Evolutionary conservation across 208 protist species (phyloP).

Genomic region (Kentomonas sorsogonicus): DNA sequence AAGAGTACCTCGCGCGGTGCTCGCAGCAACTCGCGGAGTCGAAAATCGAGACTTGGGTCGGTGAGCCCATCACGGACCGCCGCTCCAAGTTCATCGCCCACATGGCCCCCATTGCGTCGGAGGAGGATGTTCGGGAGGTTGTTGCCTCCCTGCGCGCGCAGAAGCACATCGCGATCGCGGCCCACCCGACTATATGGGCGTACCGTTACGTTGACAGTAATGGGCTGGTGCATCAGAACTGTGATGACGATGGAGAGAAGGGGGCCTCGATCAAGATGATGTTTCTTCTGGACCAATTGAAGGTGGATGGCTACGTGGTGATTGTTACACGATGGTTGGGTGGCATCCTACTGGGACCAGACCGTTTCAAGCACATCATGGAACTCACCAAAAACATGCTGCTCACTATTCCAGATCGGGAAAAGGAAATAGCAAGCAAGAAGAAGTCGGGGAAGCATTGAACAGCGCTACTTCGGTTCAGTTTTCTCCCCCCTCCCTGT

Average conservation of each 20-base stretch:
- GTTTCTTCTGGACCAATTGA: slow-evolving; percentile 82
- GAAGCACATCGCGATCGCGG: slow-evolving; percentile 65
- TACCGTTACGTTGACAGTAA: slow-evolving; percentile 84
- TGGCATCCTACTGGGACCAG: slow-evolving; percentile 91
- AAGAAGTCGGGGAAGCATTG: slow-evolving; percentile 2
- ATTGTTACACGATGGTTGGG: slow-evolving; percentile 96
- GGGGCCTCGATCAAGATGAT: slow-evolving; percentile 78
- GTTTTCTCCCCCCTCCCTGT: too few relatives aligned
- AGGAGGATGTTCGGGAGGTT: slow-evolving; percentile 48
- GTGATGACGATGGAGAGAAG: slow-evolving; percentile 94
- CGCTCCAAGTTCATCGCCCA: slow-evolving; percentile 87
- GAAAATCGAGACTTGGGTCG: slow-evolving; percentile 26
- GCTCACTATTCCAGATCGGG: slow-evolving; percentile 57
- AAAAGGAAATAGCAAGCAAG: slow-evolving; percentile 16
- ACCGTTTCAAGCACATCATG: slow-evolving; percentile 93
- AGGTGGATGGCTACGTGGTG: slow-evolving; percentile 79
- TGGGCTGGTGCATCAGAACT: slow-evolving; percentile 67
- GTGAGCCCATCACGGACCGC: slow-evolving; percentile 65
- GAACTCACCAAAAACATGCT: slow-evolving; percentile 69
- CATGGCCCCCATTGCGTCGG: slow-evolving; percentile 58
- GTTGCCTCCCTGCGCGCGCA: slow-evolving; percentile 43
- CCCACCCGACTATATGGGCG: slow-evolving; percentile 91
- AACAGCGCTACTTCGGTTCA: too few relatives aligned
- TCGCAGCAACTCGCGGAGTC: slow-evolving; percentile 16
- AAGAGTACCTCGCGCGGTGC: slow-evolving; percentile 16